Evolutionary conservation across 352 stramenopile species (phyloP).

Genomic region (Peronospora farinosa): DNA sequence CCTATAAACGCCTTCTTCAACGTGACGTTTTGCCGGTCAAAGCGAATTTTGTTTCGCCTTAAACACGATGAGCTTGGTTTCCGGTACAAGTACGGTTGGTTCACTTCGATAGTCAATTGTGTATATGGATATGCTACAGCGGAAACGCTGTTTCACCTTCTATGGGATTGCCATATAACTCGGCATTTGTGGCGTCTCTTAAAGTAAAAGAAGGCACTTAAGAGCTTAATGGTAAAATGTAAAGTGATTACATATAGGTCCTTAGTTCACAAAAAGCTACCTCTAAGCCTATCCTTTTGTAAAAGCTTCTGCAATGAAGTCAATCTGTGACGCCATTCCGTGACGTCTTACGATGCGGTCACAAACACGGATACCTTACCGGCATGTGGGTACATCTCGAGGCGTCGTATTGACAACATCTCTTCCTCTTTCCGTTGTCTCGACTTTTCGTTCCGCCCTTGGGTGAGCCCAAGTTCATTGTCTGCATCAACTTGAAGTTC

Average conservation of each 20-base stretch:
- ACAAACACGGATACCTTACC: too few species aligned
- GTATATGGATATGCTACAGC: background rate
- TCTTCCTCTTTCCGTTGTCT: constrained; percentile 1
- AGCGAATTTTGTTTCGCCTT: constrained; percentile 4
- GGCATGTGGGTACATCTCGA: too few species aligned
- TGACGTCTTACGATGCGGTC: too few species aligned
- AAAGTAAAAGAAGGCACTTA: too few species aligned
- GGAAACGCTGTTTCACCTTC: background rate
- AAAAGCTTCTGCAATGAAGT: too few species aligned
- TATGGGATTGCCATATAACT: constrained; percentile 5
- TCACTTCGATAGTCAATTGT: background rate
- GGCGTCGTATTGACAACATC: too few species aligned
- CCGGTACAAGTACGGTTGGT: constrained; percentile 7
- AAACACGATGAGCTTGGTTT: constrained; percentile 5
- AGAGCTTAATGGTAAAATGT: too few species aligned
- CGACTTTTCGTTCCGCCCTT: background rate
- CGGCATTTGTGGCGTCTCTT: background rate
- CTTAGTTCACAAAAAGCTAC: too few species aligned
- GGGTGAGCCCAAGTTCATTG: background rate
- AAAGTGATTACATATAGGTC: too few species aligned
- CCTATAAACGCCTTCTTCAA: background rate
- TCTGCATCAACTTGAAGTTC: background rate
- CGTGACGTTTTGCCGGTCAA: constrained; percentile 1
- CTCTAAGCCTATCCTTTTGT: too few species aligned
- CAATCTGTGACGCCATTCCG: too few species aligned